Percentiles rank a stretch among this genome's conserved stretches.
phyloP scores from a whole-genome alignment of 345 rosid species.

The Eucalyptus urophylla region DNA sequence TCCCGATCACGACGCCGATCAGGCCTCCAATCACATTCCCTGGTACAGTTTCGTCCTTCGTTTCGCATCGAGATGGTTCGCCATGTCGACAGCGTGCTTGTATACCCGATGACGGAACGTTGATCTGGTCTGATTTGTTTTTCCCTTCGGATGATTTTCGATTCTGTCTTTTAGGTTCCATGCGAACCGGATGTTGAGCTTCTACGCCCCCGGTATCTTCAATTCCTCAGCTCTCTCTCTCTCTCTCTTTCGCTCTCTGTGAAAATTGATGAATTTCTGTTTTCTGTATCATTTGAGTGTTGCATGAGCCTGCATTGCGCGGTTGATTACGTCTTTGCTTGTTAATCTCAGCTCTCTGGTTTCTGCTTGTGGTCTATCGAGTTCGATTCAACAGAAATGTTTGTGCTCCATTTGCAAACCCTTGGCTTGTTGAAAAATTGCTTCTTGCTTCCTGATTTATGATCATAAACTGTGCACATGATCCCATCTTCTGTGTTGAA shows the following conservation, averaged over 20 bases:
- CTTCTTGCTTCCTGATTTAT: neutral
- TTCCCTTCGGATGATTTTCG: neutral
- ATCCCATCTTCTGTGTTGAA: neutral
- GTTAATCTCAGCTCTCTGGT: neutral
- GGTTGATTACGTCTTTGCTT: neutral
- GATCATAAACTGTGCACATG: neutral
- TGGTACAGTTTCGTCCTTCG: slow-evolving; percentile 28
- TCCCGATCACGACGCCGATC: slow-evolving; percentile 5
- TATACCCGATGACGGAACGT: neutral
- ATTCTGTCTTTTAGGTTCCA: slow-evolving; percentile 48
- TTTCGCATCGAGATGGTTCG: neutral
- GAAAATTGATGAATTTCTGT: neutral
- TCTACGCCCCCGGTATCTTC: slow-evolving; percentile 86
- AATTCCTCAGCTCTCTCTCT: neutral
- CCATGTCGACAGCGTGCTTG: neutral
- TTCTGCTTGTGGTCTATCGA: neutral
- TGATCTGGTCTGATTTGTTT: neutral
- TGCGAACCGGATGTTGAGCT: slow-evolving; percentile 97
- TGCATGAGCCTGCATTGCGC: neutral
- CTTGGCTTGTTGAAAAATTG: neutral
- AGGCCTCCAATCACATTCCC: slow-evolving; percentile 45
- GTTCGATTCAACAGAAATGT: neutral
- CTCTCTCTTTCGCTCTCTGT: neutral
- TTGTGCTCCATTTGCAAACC: neutral
- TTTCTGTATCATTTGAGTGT: neutral